Percentiles rank a stretch among this genome's conserved stretches.
phyloP scores from a whole-genome alignment of 139 green algal genomes.

The Axilococcus clingmanii region DNA sequence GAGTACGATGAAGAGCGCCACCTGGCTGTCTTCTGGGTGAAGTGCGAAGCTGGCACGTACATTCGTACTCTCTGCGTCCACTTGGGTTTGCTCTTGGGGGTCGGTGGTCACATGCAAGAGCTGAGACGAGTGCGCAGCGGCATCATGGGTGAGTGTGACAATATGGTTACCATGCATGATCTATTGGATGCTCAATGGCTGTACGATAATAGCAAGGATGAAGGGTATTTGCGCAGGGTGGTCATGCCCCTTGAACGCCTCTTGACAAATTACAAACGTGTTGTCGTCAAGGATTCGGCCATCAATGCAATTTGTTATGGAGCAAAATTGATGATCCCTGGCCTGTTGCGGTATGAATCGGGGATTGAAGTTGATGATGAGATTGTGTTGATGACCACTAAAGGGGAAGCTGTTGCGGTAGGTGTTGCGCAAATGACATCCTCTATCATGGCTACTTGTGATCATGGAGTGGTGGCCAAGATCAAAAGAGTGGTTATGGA shows the following conservation, averaged over 20 bases:
- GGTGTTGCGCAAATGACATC: constrained; percentile 95
- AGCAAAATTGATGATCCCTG: constrained; percentile 97
- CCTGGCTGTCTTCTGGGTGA: constrained; percentile 94
- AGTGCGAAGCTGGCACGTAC: constrained; percentile 95
- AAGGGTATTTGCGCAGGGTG: constrained; percentile 82
- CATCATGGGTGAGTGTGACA: constrained; percentile 93
- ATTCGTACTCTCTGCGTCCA: constrained; percentile 96
- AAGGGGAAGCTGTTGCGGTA: constrained; percentile 95
- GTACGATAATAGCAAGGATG: constrained; percentile 86
- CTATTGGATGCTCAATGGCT: constrained; percentile 91
- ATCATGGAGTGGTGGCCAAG: constrained; percentile 93
- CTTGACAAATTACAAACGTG: constrained; percentile 89
- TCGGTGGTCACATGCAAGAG: constrained; percentile 97
- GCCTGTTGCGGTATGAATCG: constrained; percentile 83
- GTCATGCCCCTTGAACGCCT: constrained; percentile 95
- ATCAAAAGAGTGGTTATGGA: constrained; percentile 99
- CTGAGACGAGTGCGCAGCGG: constrained; percentile 87
- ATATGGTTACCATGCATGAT: constrained; percentile 99
- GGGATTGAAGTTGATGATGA: constrained; percentile 90
- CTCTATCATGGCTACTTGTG: constrained; percentile 85
- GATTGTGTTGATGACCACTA: constrained; percentile 98
- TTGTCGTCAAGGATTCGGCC: constrained; percentile 95
- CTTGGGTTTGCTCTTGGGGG: constrained; percentile 89
- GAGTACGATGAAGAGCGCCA: constrained; percentile 94
- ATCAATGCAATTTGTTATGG: constrained; percentile 99